These are phyloP conservation scores for Mediolabrus comicus DNA, from an alignment of 108 stramenopile genomes.

Conservation along the genomic window DNA sequence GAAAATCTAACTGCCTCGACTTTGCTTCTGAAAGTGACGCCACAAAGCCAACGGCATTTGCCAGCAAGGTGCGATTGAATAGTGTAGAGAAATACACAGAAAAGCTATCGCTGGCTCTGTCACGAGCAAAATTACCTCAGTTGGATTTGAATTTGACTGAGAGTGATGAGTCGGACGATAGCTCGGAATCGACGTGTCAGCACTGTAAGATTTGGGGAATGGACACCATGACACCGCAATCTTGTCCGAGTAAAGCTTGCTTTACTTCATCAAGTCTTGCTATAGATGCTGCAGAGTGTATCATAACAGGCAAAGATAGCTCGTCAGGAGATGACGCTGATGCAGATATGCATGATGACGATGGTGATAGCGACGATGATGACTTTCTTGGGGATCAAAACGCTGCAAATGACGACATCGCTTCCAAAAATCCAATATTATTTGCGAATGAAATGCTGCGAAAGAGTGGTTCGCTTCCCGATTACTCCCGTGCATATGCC, in stretches of 20 bases:
- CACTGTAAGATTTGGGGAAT: slow-evolving; percentile 11
- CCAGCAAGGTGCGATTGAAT: slow-evolving; percentile 4
- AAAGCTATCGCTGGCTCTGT: slow-evolving; percentile 23
- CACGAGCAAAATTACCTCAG: slow-evolving; percentile 17
- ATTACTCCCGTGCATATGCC: slow-evolving; percentile 56
- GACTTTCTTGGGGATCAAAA: slow-evolving; percentile 31
- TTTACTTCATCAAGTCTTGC: slow-evolving; percentile 36
- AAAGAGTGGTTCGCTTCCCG: slow-evolving; percentile 58
- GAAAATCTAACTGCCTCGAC: slow-evolving; percentile 18
- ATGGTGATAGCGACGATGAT: slow-evolving; percentile 8
- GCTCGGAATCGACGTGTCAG: neutral
- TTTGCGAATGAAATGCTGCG: slow-evolving; percentile 63
- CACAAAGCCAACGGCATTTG: neutral
- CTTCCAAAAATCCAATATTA: slow-evolving; percentile 59
- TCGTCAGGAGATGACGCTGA: slow-evolving; percentile 14
- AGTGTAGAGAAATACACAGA: slow-evolving; percentile 21
- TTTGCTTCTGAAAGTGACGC: slow-evolving; percentile 11
- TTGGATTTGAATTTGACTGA: neutral
- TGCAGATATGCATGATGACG: slow-evolving; percentile 35
- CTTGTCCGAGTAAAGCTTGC: slow-evolving; percentile 1
- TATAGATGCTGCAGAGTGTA: slow-evolving; percentile 52
- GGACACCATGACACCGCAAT: slow-evolving; percentile 6
- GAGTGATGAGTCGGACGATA: slow-evolving; percentile 1
- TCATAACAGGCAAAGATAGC: slow-evolving; percentile 63
- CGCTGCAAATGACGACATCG: neutral